Conservation (phyloP, 257 asterid species). For the Gentiana dahurica region DNA sequence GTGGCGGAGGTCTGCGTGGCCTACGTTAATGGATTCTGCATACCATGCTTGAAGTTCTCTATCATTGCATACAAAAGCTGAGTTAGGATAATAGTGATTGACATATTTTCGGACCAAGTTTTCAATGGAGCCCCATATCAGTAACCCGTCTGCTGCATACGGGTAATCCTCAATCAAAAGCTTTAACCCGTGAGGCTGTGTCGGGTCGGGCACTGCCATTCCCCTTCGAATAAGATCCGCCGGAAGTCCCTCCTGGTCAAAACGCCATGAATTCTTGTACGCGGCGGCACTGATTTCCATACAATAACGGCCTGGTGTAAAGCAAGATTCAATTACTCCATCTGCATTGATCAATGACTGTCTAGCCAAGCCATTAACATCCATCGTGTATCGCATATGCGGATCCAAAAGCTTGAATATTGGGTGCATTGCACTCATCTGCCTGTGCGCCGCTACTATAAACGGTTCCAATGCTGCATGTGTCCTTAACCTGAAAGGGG, state of each 20-base stretch:
- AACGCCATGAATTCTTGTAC: constrained; percentile 72
- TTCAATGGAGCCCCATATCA: constrained; percentile 78
- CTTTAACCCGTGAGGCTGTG: constrained; percentile 64
- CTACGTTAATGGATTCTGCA: constrained; percentile 79
- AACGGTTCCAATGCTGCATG: constrained; percentile 88
- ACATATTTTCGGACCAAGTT: constrained; percentile 57
- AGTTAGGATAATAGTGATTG: constrained; percentile 49
- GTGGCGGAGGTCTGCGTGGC: constrained; percentile 63
- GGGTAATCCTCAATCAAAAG: constrained; percentile 76
- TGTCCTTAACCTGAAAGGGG: constrained; percentile 60
- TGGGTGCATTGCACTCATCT: constrained; percentile 93
- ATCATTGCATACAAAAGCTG: constrained; percentile 58
- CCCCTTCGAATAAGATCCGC: constrained; percentile 97
- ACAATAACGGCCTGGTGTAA: constrained; percentile 87
- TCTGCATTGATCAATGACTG: constrained; percentile 67
- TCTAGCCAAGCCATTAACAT: constrained; percentile 84
- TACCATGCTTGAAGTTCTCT: constrained; percentile 96
- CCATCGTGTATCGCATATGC: constrained; percentile 93
- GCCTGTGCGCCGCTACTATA: constrained; percentile 90
- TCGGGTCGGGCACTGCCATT: constrained; percentile 77
- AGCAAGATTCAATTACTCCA: constrained; percentile 92
- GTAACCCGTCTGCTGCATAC: constrained; percentile 75
- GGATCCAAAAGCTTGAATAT: constrained; percentile 90
- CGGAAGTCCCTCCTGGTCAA: constrained; percentile 82
- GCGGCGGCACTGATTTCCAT: constrained; percentile 98